Evolutionary conservation across 805 yeast species (phyloP).

Genomic region (Yamadazyma sp.): DNA sequence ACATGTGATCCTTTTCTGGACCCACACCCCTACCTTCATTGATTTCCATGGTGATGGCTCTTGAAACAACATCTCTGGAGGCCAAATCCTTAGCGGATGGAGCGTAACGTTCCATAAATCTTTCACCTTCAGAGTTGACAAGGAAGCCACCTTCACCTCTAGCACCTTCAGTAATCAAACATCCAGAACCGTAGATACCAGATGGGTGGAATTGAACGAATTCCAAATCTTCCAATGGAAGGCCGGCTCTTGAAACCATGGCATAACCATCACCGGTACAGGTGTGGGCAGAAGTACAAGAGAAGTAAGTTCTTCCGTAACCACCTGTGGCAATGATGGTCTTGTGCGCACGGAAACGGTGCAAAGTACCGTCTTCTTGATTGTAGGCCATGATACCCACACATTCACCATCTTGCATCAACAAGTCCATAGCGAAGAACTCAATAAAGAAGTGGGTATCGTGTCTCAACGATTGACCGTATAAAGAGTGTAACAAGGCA

Average conservation of each 20-base stretch:
- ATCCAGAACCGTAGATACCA: constrained; percentile 98
- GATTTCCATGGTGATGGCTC: constrained; percentile 98
- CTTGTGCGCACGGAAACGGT: constrained; percentile 95
- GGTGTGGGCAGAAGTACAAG: constrained; percentile 98
- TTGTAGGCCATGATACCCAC: constrained; percentile 97
- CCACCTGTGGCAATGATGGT: constrained; percentile 99
- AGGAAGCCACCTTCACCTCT: constrained; percentile 99
- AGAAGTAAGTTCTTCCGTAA: constrained; percentile 96
- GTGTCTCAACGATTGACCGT: constrained; percentile 94
- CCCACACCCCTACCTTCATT: constrained; percentile 99
- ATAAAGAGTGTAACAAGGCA: constrained; percentile 90
- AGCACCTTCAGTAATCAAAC: constrained; percentile 98
- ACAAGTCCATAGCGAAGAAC: constrained; percentile 90
- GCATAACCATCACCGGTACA: constrained; percentile 99
- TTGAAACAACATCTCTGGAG: constrained; percentile 95
- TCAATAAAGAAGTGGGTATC: constrained; percentile 98
- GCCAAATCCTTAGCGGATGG: constrained; percentile 99
- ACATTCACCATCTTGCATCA: constrained; percentile 94
- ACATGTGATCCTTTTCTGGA: constrained; percentile 92
- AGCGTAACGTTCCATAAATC: constrained; percentile 99
- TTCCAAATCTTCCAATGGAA: constrained; percentile 96
- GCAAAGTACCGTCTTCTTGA: constrained; percentile 98
- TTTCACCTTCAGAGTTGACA: constrained; percentile 95
- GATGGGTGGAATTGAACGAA: constrained; percentile 99
- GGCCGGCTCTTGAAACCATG: constrained; percentile 97